A percentile compares a stretch with the other conserved stretches of the same genome.
phyloP scores from a whole-genome alignment of 2,329 filamentous ascomycete genomes.

The Balansia obtecta region DNA sequence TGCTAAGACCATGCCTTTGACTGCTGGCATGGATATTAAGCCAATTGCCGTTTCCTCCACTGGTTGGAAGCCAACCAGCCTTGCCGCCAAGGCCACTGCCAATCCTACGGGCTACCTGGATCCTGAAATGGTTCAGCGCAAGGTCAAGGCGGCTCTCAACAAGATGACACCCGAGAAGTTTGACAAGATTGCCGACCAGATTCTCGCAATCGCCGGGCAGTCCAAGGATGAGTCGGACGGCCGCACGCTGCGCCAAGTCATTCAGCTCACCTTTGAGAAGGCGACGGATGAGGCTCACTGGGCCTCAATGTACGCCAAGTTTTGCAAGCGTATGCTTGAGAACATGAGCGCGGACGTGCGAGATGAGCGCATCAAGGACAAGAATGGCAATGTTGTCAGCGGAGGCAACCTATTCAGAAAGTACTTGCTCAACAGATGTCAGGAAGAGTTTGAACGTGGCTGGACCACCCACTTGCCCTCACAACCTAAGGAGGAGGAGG shows the following conservation, averaged over 20 bases:
- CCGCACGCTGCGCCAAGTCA: slow-evolving; percentile 89
- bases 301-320: slow-evolving; percentile 98
- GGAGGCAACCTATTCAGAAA: slow-evolving; percentile 95
- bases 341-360: slow-evolving; percentile 91
- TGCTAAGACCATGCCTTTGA: slow-evolving; percentile 85
- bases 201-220: slow-evolving; percentile 82
- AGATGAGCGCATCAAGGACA: slow-evolving; percentile 90
- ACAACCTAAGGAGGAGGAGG: slow-evolving; percentile 60
- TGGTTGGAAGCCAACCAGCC: slow-evolving; percentile 82
- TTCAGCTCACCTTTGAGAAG: slow-evolving; percentile 98
- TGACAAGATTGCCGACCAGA: slow-evolving; percentile 86
- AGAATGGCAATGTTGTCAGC: slow-evolving; percentile 73
- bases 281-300: slow-evolving; percentile 97
- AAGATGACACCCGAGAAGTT: slow-evolving; percentile 99
- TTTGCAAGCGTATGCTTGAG: slow-evolving; percentile 94
- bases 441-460: slow-evolving; percentile 96
- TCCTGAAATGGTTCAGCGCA: slow-evolving; percentile 89
- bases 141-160: slow-evolving; percentile 97
- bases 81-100: slow-evolving; percentile 34
- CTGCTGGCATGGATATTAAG: slow-evolving; percentile 69
- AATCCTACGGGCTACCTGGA: slow-evolving; percentile 48
- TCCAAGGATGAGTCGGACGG: slow-evolving; percentile 94
- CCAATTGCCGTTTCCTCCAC: slow-evolving; percentile 57
- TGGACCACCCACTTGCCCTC: slow-evolving; percentile 79
- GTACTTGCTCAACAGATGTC: slow-evolving; percentile 94